Conservation (phyloP, 108 stramenopile genomes). For the Skeletonema costatum region DNA sequence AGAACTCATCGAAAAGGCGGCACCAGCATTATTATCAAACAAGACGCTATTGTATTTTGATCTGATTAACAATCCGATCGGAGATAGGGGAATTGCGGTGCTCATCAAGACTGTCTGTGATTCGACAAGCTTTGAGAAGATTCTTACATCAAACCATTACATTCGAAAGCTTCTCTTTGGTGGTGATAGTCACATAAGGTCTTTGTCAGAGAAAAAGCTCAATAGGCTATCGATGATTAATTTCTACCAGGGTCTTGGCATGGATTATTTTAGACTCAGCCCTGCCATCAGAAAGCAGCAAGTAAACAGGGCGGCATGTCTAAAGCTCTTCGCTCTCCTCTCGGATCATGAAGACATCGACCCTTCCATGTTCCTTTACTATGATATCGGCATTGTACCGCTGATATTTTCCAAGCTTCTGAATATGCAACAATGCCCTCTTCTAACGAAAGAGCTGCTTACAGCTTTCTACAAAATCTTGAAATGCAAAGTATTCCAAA, state of each 20-base stretch:
- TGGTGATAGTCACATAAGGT: background rate
- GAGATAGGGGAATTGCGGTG: constrained; percentile 9
- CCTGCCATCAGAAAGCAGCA: background rate
- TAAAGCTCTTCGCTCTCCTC: no score
- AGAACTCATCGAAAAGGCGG: constrained; percentile 10
- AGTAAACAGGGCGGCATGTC: background rate
- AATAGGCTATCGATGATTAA: background rate
- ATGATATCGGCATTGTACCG: constrained; percentile 7
- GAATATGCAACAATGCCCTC: background rate
- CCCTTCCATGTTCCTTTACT: background rate
- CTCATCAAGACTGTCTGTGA: constrained; percentile 13
- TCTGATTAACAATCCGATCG: background rate
- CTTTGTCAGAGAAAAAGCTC: background rate
- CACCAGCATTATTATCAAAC: constrained; percentile 6
- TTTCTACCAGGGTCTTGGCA: background rate
- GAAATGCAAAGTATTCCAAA: background rate
- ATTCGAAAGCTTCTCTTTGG: background rate
- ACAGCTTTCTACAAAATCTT: constrained; percentile 16
- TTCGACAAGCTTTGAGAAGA: constrained; percentile 21
- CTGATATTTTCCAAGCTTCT: background rate
- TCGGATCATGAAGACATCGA: background rate
- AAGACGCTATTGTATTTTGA: constrained; percentile 5
- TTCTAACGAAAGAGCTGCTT: background rate
- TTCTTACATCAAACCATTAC: constrained; percentile 21
- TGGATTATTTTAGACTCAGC: no score